Percentiles rank a stretch among this genome's conserved stretches.
These are phyloP conservation scores for Candida boleticola DNA, from an alignment of 805 yeast genomes.

Conservation along the genomic window DNA sequence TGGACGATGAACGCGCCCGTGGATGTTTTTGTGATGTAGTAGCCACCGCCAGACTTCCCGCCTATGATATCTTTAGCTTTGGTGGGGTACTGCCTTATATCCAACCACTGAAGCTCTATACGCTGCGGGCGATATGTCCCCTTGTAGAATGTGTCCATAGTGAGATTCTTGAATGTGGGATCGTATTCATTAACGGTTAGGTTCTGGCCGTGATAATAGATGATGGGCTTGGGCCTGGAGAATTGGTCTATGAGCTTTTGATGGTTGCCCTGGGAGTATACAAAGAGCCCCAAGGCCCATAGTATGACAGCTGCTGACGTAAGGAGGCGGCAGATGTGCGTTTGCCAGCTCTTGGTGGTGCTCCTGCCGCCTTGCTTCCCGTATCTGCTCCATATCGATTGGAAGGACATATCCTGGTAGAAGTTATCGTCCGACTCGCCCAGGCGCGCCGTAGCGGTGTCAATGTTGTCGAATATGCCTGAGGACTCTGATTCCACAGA, in stretches of 20 bases:
- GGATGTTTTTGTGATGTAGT: conserved; percentile 5
- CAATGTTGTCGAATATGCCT: conserved; percentile 27
- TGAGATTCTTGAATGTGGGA: conserved; percentile 24
- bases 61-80: neutral
- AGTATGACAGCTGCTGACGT: conserved; percentile 10
- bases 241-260: conserved; percentile 19
- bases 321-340: neutral
- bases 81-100: conserved; percentile 28
- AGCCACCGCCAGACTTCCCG: conserved; percentile 2
- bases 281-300: conserved; percentile 27
- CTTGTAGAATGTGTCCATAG: conserved; percentile 22
- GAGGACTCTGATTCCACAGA: conserved; percentile 24
- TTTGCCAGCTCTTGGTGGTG: neutral
- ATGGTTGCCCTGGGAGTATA: conserved; percentile 25
- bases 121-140: conserved; percentile 20
- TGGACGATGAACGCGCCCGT: conserved; percentile 17
- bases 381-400: conserved; percentile 16
- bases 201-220: conserved; percentile 23
- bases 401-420: conserved; percentile 20
- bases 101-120: conserved; percentile 27
- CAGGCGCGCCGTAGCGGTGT: conserved; percentile 12
- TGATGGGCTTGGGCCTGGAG: conserved; percentile 19
- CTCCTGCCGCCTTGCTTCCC: conserved; percentile 9
- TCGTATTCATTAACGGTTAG: conserved; percentile 30
- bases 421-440: conserved; percentile 18